A percentile compares a stretch with the other conserved stretches of the same genome.
Evolutionary conservation across 2,329 filamentous ascomycete species (phyloP).

Genomic region (Trichophaea hybrida): DNA sequence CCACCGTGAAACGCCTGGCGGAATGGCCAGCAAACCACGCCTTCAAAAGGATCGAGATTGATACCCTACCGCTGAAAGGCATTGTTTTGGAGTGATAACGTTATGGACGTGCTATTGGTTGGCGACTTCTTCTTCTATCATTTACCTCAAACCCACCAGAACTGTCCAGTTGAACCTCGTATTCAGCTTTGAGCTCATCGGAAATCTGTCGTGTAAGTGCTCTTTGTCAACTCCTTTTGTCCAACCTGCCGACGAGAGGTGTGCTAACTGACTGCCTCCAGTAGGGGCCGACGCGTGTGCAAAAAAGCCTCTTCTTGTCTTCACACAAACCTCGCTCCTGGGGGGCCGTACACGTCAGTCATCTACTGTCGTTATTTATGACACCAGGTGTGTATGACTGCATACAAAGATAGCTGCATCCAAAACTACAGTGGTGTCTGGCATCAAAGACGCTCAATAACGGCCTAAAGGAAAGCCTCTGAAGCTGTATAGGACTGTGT

Average conservation of each 20-base stretch:
- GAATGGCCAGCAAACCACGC: not conserved
- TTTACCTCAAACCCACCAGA: not conserved
- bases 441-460: not conserved
- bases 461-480: not conserved
- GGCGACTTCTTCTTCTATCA: not conserved
- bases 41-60: not conserved
- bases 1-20: not conserved
- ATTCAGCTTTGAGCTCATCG: not conserved
- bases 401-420: not conserved
- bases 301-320: not conserved
- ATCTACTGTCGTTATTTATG: not conserved
- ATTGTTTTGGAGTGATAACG: not conserved
- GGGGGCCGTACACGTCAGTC: not conserved
- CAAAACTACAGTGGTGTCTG: not conserved
- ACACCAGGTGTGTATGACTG: not conserved
- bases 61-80: not conserved
- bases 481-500: not conserved
- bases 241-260: not conserved
- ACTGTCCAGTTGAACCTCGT: not conserved
- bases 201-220: not conserved
- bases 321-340: not conserved
- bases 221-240: not conserved
- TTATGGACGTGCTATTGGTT: not conserved
- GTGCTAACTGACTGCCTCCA: not conserved
- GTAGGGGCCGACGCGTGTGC: not conserved